Conservation (phyloP, 305 asterid genomes). For the Ajuga reptans region DNA sequence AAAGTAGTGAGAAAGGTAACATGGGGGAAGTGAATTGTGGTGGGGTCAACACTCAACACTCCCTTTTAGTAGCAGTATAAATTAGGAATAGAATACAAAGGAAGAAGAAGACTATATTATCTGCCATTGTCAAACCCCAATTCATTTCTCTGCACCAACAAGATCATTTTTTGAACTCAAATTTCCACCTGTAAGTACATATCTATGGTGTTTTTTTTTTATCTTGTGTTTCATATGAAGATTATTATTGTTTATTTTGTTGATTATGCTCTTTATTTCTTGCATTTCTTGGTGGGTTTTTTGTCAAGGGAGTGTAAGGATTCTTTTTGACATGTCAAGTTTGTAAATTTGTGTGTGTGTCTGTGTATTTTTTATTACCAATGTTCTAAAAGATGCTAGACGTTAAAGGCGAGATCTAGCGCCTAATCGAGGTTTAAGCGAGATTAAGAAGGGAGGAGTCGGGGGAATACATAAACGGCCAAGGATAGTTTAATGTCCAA, state of each 20-base stretch:
- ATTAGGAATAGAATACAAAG: background rate
- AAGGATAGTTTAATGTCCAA: no score
- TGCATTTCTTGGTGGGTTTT: conserved; percentile 23
- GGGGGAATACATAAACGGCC: no score
- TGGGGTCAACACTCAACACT: conserved; percentile 28
- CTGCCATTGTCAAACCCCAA: conserved; percentile 24
- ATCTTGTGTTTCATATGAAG: background rate
- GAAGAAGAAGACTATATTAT: background rate
- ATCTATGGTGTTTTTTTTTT: conserved; percentile 6
- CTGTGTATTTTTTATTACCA: conserved; percentile 9
- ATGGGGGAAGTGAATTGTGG: conserved; percentile 35
- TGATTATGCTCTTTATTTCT: background rate
- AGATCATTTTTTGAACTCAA: conserved; percentile 8
- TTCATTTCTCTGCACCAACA: conserved; percentile 22
- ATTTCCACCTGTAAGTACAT: conserved; percentile 29
- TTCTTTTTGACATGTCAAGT: conserved; percentile 1
- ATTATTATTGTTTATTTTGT: background rate
- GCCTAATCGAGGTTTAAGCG: no score
- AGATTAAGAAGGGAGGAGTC: no score
- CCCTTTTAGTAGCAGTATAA: conserved; percentile 24
- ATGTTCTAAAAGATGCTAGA: no score
- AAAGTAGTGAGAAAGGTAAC: conserved; percentile 27
- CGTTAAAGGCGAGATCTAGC: no score
- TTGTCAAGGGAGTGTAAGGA: background rate
- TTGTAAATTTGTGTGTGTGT: conserved; percentile 20